Evolutionary conservation across 2,329 filamentous ascomycete genomes (phyloP), one percentile per base, ranked within the genome.

Genomic region (Fulvia fulva): DNA sequence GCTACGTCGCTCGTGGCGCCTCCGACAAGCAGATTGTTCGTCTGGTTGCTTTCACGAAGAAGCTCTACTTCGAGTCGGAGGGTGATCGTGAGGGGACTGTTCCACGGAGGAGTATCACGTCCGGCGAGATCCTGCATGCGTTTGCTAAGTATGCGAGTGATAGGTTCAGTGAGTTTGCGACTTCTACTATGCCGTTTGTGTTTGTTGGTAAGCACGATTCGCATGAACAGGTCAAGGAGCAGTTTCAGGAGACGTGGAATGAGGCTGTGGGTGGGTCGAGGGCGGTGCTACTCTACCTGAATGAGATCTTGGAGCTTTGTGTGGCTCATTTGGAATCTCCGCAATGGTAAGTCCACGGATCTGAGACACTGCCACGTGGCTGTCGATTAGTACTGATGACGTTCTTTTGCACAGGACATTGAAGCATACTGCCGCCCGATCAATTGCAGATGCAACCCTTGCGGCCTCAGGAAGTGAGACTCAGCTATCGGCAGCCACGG

Each of bases 101-200:
- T 12, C 71, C 71, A 34, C 63, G 68, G 19, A 57, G 66, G 50
- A 86, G 91, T 25, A 82, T 89, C 51, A 87, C 93, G 58, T 81
- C 92, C 2, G 89, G 88, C 1, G 91, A 97, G 68, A 87, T 92
- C n/a, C 78, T 96, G 9, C 83, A 91, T 49, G 87, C 91, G 0
- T 82, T 96, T 16, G 88, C 90, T 14, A 96, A 95, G 74, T 82
- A 93, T 58, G 91, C 93, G 0, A 90, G 91, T 2, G 94, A 99
- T 73, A 86, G 90, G 50, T 97, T 97, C 74, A 87, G 87, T 50
- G 81, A 86, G 1, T 81, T 96, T 30, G 88, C 92, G 56, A 80
- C 86, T 0, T 81, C 84, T 5, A 82, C 96, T 2, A 77, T 99
- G 2, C 94, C 94, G 0, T 93, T 97, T 66, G 83, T 92, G 1